These are phyloP conservation scores for Cystobasidium sp. DNA, from an alignment of 1,284 basidiomycete genomes.

Conservation along the genomic window DNA sequence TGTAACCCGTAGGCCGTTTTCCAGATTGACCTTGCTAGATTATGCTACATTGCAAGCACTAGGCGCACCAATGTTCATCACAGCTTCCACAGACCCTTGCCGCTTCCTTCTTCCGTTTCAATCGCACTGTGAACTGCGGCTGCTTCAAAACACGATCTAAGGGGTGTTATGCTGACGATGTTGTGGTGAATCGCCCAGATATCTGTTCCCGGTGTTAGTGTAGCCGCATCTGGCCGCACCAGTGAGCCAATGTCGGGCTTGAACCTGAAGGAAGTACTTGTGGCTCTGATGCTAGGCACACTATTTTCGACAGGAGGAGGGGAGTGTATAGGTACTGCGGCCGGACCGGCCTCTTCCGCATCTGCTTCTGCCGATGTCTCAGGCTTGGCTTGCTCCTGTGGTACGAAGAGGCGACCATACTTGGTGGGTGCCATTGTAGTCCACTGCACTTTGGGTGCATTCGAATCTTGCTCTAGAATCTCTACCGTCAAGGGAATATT, in stretches of 20 bases:
- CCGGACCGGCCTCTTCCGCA: conserved; percentile 50
- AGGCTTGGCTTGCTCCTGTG: conserved; percentile 48
- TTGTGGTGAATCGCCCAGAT: conserved; percentile 74
- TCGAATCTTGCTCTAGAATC: conserved; percentile 61
- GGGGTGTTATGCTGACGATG: conserved; percentile 72
- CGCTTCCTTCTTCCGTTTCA: conserved; percentile 26
- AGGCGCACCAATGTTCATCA: neutral
- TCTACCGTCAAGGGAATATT: conserved; percentile 71
- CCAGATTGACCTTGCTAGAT: neutral
- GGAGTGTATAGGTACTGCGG: conserved; percentile 13
- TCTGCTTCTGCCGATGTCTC: conserved; percentile 51
- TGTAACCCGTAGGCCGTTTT: no score
- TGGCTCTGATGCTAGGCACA: neutral
- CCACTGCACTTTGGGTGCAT: conserved; percentile 69
- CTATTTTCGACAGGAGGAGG: neutral
- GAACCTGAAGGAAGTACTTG: conserved; percentile 68
- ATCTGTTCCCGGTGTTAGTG: conserved; percentile 75
- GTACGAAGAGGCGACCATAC: conserved; percentile 70
- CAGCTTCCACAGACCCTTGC: conserved; percentile 42
- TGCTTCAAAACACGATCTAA: conserved; percentile 71
- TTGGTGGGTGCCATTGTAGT: conserved; percentile 76
- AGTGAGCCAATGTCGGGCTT: conserved; percentile 74
- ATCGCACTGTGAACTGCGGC: conserved; percentile 36
- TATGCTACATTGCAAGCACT: neutral
- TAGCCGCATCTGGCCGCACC: conserved; percentile 66